phyloP scores from a whole-genome alignment of 1,284 basidiomycete species.

The Tylopilus sp. region DNA sequence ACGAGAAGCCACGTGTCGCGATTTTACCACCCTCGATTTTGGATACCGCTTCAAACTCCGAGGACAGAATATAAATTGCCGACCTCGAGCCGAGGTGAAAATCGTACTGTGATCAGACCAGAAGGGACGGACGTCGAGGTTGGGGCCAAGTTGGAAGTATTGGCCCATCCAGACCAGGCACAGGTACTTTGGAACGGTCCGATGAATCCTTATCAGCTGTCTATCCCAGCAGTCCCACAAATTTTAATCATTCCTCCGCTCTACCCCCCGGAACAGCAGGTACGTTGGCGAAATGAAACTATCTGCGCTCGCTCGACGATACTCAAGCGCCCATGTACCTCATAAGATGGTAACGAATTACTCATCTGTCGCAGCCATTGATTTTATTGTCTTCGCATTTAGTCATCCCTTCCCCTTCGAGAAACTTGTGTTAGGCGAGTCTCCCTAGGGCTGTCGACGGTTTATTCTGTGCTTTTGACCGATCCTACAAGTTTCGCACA shows the following conservation, averaged over 20 bases:
- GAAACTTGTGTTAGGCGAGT: not conserved
- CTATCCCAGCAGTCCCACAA: slow-evolving; percentile 20
- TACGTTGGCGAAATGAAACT: slow-evolving; percentile 26
- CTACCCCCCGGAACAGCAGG: slow-evolving; percentile 20
- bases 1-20: slow-evolving; percentile 27
- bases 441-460: not conserved
- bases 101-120: too few relatives aligned
- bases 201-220: slow-evolving; percentile 20
- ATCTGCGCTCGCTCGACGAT: slow-evolving; percentile 12
- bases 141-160: not conserved
- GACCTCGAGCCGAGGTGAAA: slow-evolving; percentile 6
- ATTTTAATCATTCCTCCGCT: slow-evolving; percentile 26
- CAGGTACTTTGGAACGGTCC: not conserved
- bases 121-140: not conserved
- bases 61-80: slow-evolving; percentile 14
- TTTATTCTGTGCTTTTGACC: not conserved
- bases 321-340: slow-evolving; percentile 21
- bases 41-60: slow-evolving; percentile 13
- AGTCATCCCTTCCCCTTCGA: not conserved
- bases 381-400: slow-evolving; percentile 7
- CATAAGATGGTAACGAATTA: slow-evolving; percentile 27
- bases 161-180: slow-evolving; percentile 1
- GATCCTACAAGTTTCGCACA: not conserved
- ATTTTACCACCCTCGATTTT: slow-evolving; percentile 8
- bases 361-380: slow-evolving; percentile 14